Percentiles rank a stretch among this genome's conserved stretches.
Conservation (phyloP, 2,329 filamentous ascomycete genomes). For the Aureobasidium sp. region DNA sequence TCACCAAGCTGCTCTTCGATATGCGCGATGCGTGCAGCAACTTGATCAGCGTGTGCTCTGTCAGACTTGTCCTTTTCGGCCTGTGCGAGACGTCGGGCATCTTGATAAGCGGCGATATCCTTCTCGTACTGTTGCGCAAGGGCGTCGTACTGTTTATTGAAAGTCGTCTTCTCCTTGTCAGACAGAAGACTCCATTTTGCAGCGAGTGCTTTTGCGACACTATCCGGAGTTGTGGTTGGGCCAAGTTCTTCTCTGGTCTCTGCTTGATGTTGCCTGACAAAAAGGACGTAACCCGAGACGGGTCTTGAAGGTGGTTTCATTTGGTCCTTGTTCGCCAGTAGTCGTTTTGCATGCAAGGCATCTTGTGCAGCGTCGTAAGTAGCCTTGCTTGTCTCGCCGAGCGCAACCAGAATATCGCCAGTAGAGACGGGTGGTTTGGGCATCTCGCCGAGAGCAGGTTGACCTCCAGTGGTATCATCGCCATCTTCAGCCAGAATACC, state of each 20-base stretch:
- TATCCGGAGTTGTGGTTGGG: conserved; percentile 17
- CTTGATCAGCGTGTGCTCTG: conserved; percentile 14
- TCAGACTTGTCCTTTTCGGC: conserved; percentile 19
- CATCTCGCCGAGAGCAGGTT: conserved; percentile 13
- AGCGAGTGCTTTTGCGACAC: conserved; percentile 20
- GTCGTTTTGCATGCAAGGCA: conserved; percentile 18
- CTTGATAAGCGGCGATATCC: conserved; percentile 21
- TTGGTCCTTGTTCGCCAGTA: conserved; percentile 17
- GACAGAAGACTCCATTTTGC: conserved; percentile 17
- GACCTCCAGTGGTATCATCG: conserved; percentile 9
- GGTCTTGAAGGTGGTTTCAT: conserved; percentile 21
- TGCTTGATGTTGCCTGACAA: conserved; percentile 24
- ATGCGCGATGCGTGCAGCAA: conserved; percentile 28
- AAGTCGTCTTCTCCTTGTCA: conserved; percentile 15
- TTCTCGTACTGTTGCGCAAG: conserved; percentile 20
- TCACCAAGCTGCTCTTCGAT: conserved; percentile 34
- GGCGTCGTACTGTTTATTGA: conserved; percentile 18
- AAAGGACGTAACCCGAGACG: conserved; percentile 31
- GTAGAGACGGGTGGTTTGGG: conserved; percentile 23
- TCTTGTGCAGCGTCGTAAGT: conserved; percentile 20
- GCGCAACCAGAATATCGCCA: conserved; percentile 22
- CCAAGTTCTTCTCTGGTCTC: conserved; percentile 21
- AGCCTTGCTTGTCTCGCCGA: conserved; percentile 20
- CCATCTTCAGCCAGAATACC: conserved; percentile 19
- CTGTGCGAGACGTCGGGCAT: conserved; percentile 14